Evolutionary conservation across 164 flowering plant species (phyloP).

Genomic region (Santalum album): DNA sequence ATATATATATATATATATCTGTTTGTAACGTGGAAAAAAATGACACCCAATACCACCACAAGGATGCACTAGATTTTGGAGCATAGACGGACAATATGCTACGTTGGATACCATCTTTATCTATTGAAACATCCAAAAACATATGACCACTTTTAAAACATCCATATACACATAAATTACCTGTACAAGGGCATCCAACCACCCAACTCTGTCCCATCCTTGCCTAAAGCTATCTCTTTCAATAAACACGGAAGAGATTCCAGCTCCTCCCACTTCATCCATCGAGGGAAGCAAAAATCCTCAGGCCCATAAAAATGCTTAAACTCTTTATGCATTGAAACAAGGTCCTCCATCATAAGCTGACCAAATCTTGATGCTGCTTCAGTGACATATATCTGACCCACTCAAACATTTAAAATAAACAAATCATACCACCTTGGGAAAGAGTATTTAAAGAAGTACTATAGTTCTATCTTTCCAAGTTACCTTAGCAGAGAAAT

Average conservation of each 20-base stretch:
- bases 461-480: background rate
- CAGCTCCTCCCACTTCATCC: slow-evolving; percentile 73
- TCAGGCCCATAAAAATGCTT: slow-evolving; percentile 66
- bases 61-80: no score
- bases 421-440: slow-evolving; percentile 6
- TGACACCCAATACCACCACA: no score
- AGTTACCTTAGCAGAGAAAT: slow-evolving; percentile 69
- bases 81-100: no score
- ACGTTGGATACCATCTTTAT: no score
- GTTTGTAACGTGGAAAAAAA: no score
- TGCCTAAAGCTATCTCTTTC: slow-evolving; percentile 41
- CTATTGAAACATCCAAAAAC: background rate
- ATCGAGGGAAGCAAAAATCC: slow-evolving; percentile 37
- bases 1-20: no score
- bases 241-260: slow-evolving; percentile 44
- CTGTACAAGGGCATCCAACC: slow-evolving; percentile 79
- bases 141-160: background rate
- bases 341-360: slow-evolving; percentile 83
- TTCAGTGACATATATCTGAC: slow-evolving; percentile 75
- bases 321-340: slow-evolving; percentile 69
- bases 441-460: background rate
- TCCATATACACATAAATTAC: slow-evolving; percentile 22
- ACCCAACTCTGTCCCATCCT: slow-evolving; percentile 50
- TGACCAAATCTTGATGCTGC: slow-evolving; percentile 62
- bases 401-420: slow-evolving; percentile 4